Evolutionary conservation across 83 land plant genomes (phyloP), one percentile per base, ranked within the genome.

Genomic region (Thuja plicata): DNA sequence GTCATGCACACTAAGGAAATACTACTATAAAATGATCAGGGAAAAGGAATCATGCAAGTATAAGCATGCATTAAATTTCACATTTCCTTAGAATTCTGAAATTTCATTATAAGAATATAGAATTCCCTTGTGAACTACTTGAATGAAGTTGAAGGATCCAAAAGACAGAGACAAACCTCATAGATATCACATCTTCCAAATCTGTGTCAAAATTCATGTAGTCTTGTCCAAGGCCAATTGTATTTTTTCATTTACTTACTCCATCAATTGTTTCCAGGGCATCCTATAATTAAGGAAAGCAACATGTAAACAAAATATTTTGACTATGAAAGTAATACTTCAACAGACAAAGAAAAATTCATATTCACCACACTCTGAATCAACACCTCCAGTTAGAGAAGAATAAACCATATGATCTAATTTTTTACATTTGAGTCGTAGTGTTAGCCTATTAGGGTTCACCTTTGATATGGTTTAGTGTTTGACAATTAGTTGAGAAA

Each of bases 141-240:
- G 24, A 60, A 60, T 60, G 66, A 60, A 60, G 19, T 60, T 60
- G 27, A 60, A 60, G 24, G 66, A 17, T 21, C 24, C 24, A 4
- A 60, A 60, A 60, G 24, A 5, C 66, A 60, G 66, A 62, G n/a
- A n/a, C 46, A 32, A 87, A 97, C 98, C 99, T 98, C 99, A 98
- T 97, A 50, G 98, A 98, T 62, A 97, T 96, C 30, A 98, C 98
- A 94, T 96, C 99, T 93, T 98, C 99, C 30, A 94, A 88, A 86
- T 98, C 97, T 5, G 97, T 91, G 88, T 97, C 96, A 41, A 98
- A 98, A 5, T 95, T 98, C 95, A 97, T 92, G 91, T 94, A 94
- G 46, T 96, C 99, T 86, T 98, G 99, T 16, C 97, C 99, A 38
- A 98, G 97, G 7, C 99, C 99, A 88, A 97, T 97, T 2, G 99